Percentiles rank a stretch among this genome's conserved stretches.
phyloP scores from a whole-genome alignment of 495 filamentous ascomycete genomes.

The Entonaema liquescens region DNA sequence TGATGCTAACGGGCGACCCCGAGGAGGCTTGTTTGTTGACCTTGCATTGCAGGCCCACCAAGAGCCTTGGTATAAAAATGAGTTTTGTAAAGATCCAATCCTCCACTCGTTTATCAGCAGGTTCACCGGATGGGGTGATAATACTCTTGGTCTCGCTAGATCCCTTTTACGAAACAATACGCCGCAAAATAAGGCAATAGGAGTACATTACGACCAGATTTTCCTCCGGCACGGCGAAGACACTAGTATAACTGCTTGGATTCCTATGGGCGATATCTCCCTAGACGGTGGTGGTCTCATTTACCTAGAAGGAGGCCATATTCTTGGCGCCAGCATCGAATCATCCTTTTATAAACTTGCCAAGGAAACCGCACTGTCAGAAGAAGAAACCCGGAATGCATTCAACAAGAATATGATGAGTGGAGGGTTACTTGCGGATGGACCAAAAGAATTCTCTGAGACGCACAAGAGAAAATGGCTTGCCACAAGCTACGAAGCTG shows the following conservation, averaged over 20 bases:
- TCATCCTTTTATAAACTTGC: not conserved
- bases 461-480: slow-evolving; percentile 60
- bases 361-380: not conserved
- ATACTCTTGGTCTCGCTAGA: slow-evolving; percentile 55
- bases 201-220: slow-evolving; percentile 73
- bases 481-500: slow-evolving; percentile 65
- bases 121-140: slow-evolving; percentile 63
- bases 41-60: slow-evolving; percentile 65
- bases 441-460: slow-evolving; percentile 55
- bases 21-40: slow-evolving; percentile 60
- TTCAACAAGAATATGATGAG: slow-evolving; percentile 68
- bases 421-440: slow-evolving; percentile 53
- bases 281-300: not conserved
- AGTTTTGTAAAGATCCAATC: slow-evolving; percentile 63
- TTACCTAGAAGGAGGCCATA: not conserved
- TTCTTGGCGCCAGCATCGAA: not conserved
- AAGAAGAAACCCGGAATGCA: slow-evolving; percentile 54
- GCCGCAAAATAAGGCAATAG: slow-evolving; percentile 66
- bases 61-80: slow-evolving; percentile 65
- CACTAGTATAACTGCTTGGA: slow-evolving; percentile 69
- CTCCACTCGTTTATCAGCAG: slow-evolving; percentile 61
- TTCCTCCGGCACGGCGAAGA: slow-evolving; percentile 68
- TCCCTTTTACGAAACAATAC: slow-evolving; percentile 66
- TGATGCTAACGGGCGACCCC: slow-evolving; percentile 59
- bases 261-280: slow-evolving; percentile 52